Conservation (phyloP, 345 rosid genomes). For the Cardiospermum halicacabum region DNA sequence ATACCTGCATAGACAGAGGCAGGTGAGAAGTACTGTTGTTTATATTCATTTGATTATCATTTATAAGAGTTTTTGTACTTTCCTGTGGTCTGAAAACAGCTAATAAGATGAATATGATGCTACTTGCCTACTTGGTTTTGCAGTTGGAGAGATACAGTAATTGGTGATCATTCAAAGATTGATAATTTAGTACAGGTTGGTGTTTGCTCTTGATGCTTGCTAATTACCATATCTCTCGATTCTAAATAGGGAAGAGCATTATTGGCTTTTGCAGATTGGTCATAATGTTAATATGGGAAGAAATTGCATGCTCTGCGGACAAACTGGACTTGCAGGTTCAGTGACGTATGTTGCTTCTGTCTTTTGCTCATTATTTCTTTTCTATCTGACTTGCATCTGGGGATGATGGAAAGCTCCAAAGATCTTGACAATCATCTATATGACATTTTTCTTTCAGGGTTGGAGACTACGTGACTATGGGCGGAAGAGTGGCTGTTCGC, state of each 20-base stretch:
- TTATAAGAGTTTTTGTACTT: slow-evolving; percentile 4
- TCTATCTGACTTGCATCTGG: background rate
- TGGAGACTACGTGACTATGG: slow-evolving; percentile 66
- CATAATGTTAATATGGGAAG: slow-evolving; percentile 75
- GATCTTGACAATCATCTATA: background rate
- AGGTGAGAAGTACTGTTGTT: slow-evolving; percentile 38
- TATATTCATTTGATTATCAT: too few relatives aligned
- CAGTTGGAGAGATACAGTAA: slow-evolving; percentile 88
- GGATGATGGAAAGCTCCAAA: slow-evolving; percentile 6
- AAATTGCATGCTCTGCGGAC: slow-evolving; percentile 80
- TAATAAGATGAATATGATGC: slow-evolving; percentile 4
- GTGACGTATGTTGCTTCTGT: slow-evolving; percentile 50
- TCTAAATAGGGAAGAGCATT: background rate
- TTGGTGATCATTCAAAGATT: slow-evolving; percentile 72
- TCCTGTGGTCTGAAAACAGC: background rate
- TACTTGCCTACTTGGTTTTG: slow-evolving; percentile 22
- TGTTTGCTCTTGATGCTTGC: background rate
- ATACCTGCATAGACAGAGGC: slow-evolving; percentile 84
- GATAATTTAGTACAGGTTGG: slow-evolving; percentile 85
- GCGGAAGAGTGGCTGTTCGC: slow-evolving; percentile 65
- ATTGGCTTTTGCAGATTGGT: slow-evolving; percentile 49
- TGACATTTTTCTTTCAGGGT: slow-evolving; percentile 31
- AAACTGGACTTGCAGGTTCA: slow-evolving; percentile 87
- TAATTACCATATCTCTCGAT: background rate
- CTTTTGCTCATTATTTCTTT: background rate